Conservation (phyloP, 2,329 filamentous ascomycete genomes). For the Lachnellula cervina region DNA sequence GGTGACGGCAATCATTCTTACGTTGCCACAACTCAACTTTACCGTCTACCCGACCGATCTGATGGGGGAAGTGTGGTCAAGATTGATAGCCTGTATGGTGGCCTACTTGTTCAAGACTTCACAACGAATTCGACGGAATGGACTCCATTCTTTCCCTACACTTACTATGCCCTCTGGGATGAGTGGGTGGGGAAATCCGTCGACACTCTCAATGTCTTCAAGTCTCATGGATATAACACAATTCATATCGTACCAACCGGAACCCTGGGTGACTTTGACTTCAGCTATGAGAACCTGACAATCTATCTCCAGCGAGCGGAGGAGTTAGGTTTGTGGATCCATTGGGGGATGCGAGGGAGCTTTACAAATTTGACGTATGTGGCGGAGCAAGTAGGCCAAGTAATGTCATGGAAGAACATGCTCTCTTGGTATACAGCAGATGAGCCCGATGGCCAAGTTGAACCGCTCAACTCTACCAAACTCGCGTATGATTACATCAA, state of each 20-base stretch:
- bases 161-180: constrained; percentile 41
- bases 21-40: constrained; percentile 33
- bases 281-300: constrained; percentile 27
- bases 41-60: constrained; percentile 36
- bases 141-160: constrained; percentile 40
- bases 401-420: constrained; percentile 8
- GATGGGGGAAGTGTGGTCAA: constrained; percentile 40
- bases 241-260: constrained; percentile 32
- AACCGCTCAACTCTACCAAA: constrained; percentile 40
- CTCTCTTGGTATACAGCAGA: constrained; percentile 48
- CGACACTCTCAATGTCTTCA: constrained; percentile 21
- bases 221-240: constrained; percentile 37
- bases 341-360: constrained; percentile 36
- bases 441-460: constrained; percentile 40
- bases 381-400: constrained; percentile 25
- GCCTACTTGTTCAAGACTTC: constrained; percentile 36
- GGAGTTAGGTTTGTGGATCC: constrained; percentile 31
- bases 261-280: constrained; percentile 8
- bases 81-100: constrained; percentile 41
- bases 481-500: constrained; percentile 41
- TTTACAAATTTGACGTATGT: constrained; percentile 39
- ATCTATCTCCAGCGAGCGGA: no score
- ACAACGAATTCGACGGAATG: constrained; percentile 19
- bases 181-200: constrained; percentile 30
- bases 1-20: constrained; percentile 31